Conservation (phyloP, 23 red algal species). For the Gracilaria caudata region DNA sequence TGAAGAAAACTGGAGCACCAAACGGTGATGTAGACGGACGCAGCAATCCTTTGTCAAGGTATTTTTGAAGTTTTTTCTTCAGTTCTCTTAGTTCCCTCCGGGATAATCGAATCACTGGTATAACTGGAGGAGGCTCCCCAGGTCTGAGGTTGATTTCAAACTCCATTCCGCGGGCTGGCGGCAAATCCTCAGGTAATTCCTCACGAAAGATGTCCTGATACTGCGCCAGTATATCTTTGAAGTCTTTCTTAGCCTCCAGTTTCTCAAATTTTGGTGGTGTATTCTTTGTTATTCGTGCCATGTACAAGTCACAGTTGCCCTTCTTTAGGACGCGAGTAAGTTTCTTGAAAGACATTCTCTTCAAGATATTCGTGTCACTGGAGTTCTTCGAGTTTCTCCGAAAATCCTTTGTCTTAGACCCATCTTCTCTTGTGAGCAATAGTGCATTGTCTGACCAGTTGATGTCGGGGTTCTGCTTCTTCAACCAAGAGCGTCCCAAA, state of each 20-base stretch:
- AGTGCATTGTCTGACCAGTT: constrained; percentile 5
- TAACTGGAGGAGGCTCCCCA: background rate
- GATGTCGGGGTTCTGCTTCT: background rate
- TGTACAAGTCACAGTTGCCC: constrained; percentile 23
- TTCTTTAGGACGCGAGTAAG: constrained; percentile 4
- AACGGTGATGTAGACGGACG: constrained; percentile 24
- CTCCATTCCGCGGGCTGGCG: background rate
- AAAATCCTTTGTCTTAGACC: background rate
- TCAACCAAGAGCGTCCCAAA: background rate
- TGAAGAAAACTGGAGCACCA: constrained; percentile 39
- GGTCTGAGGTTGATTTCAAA: constrained; percentile 13
- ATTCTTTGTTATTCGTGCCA: constrained; percentile 21
- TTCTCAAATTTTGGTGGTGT: background rate
- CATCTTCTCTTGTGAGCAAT: background rate
- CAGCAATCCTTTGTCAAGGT: constrained; percentile 26
- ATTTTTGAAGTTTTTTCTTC: constrained; percentile 13
- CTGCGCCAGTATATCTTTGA: constrained; percentile 17
- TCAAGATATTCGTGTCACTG: constrained; percentile 2
- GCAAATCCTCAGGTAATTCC: background rate
- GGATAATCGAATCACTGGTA: constrained; percentile 14
- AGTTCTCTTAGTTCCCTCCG: constrained; percentile 8
- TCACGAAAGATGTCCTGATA: constrained; percentile 22
- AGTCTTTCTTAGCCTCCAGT: background rate
- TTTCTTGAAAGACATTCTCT: constrained; percentile 27
- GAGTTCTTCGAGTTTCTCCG: constrained; percentile 5